Evolutionary conservation across 768 basidiomycete genomes (phyloP).

Genomic region (Trametes meyenii): DNA sequence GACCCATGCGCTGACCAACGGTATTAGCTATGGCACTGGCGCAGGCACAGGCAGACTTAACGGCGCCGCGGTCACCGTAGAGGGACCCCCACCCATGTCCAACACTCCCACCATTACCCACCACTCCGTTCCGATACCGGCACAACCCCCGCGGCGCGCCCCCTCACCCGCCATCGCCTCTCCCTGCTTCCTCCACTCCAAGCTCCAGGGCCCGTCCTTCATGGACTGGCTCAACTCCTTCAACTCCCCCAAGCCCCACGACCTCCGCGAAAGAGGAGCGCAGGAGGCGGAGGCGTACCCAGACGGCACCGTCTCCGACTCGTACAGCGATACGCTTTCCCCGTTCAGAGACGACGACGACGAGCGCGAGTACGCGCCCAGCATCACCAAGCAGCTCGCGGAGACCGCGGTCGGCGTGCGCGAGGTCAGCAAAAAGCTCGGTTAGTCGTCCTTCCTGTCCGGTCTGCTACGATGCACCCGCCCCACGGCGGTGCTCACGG

Average conservation of each 20-base stretch:
- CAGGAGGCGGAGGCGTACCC: conserved; percentile 28
- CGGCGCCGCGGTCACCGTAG: conserved; percentile 20
- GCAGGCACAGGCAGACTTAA: too few relatives aligned
- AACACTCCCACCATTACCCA: conserved; percentile 23
- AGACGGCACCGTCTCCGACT: conserved; percentile 27
- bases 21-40: too few relatives aligned
- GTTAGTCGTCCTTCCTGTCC: conserved; percentile 46
- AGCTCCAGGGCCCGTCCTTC: conserved; percentile 82
- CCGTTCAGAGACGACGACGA: conserved; percentile 43
- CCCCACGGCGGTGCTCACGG: conserved; percentile 22
- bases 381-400: conserved; percentile 88
- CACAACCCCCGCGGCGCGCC: conserved; percentile 15
- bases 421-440: conserved; percentile 99
- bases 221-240: conserved; percentile 63
- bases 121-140: conserved; percentile 13
- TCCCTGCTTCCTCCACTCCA: conserved; percentile 92
- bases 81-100: conserved; percentile 13
- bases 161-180: conserved; percentile 45
- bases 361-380: conserved; percentile 72
- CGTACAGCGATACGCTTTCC: conserved; percentile 24
- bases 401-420: conserved; percentile 97
- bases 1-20: conserved; percentile 16
- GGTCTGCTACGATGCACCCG: conserved; percentile 18
- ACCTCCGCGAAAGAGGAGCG: conserved; percentile 18
- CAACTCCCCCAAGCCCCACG: conserved; percentile 10